These are phyloP conservation scores for Spergularia azorica DNA, from an alignment of 179 eudicot genomes.

Conservation along the genomic window DNA sequence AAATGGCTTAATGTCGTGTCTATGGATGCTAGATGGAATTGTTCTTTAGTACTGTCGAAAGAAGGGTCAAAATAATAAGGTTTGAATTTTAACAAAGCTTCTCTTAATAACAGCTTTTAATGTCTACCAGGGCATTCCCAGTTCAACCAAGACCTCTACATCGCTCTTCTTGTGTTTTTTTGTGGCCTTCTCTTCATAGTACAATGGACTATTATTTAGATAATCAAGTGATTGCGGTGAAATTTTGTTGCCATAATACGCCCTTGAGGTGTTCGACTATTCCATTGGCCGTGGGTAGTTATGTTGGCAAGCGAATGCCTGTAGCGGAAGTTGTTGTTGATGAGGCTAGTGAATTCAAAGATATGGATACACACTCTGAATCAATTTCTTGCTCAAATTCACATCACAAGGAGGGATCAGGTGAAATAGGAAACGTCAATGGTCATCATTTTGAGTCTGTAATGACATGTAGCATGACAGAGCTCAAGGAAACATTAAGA, in stretches of 20 bases:
- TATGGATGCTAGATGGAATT: background rate
- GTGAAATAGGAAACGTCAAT: conserved; percentile 23
- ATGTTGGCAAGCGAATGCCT: conserved; percentile 23
- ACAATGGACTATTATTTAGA: conserved; percentile 25
- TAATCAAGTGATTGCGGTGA: conserved; percentile 23
- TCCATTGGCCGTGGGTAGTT: conserved; percentile 28
- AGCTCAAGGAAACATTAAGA: conserved; percentile 50
- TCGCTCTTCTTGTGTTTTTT: conserved; percentile 15
- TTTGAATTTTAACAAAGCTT: too few species aligned
- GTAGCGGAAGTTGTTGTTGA: conserved; percentile 25
- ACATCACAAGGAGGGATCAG: conserved; percentile 16
- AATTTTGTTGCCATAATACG: conserved; percentile 21
- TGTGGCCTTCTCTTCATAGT: conserved; percentile 33
- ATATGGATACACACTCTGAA: conserved; percentile 29
- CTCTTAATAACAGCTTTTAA: background rate
- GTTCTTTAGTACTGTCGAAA: background rate
- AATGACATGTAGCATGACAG: conserved; percentile 24
- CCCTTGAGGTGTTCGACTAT: conserved; percentile 34
- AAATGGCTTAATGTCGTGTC: background rate
- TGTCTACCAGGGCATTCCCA: conserved; percentile 28
- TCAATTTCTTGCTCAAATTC: conserved; percentile 15
- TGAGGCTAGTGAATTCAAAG: conserved; percentile 23
- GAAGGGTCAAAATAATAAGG: background rate
- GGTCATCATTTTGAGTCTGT: conserved; percentile 23
- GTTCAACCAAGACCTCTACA: conserved; percentile 19